A percentile compares a stretch with the other conserved stretches of the same genome.
These are phyloP conservation scores for Protostelium mycophagum DNA, from an alignment of 78 protist species.

Conservation along the genomic window DNA sequence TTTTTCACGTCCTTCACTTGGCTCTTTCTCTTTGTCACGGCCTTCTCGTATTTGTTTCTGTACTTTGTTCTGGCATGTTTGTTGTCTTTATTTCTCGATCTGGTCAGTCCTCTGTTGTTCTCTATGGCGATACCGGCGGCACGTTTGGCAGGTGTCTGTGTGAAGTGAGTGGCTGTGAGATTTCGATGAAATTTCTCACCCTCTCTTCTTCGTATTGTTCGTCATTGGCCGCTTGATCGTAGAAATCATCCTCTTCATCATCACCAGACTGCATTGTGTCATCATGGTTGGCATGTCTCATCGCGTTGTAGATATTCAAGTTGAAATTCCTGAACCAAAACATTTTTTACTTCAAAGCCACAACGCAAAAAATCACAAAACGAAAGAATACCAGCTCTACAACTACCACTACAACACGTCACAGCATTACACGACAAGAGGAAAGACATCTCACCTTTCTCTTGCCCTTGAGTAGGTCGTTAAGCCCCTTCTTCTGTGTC, in stretches of 20 bases:
- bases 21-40: slow-evolving; percentile 6
- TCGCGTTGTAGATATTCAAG: too few species aligned
- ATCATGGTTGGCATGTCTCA: too few species aligned
- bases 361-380: too few species aligned
- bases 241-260: not conserved
- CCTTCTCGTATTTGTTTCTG: slow-evolving; percentile 18
- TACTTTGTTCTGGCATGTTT: slow-evolving; percentile 26
- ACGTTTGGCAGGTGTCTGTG: slow-evolving; percentile 16
- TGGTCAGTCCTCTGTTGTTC: slow-evolving; percentile 35
- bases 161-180: not conserved
- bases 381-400: too few species aligned
- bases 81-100: slow-evolving; percentile 17
- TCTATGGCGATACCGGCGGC: slow-evolving; percentile 18
- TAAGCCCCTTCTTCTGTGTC: not conserved
- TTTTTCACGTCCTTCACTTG: not conserved
- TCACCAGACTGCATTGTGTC: too few species aligned
- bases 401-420: too few species aligned
- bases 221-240: not conserved
- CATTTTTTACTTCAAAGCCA: too few species aligned
- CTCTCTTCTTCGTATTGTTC: not conserved
- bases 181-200: not conserved
- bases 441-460: too few species aligned
- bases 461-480: not conserved
- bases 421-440: too few species aligned
- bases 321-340: too few species aligned